These are phyloP conservation scores for Dinochytrium kinnereticum DNA, from an alignment of 371 early-diverging fungal genomes.

Conservation along the genomic window DNA sequence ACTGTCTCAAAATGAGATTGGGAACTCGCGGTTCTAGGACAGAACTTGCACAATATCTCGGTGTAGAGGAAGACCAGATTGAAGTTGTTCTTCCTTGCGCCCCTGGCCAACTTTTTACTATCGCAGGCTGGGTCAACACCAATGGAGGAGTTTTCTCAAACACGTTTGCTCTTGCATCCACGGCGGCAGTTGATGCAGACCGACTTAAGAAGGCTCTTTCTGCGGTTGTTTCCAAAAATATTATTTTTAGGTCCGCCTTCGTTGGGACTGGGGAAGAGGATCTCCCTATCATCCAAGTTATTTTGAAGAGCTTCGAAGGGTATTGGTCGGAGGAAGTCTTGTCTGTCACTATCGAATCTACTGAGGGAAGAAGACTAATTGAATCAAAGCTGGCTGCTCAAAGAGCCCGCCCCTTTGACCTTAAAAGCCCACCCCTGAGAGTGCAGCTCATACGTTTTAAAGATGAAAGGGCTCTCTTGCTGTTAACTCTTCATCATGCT, in stretches of 20 bases:
- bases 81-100: neutral
- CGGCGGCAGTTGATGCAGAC: neutral
- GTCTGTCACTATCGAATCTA: neutral
- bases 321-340: neutral
- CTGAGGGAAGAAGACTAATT: neutral
- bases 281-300: neutral
- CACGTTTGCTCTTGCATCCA: neutral
- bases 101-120: neutral
- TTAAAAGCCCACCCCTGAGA: neutral
- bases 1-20: neutral
- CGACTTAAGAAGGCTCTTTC: neutral
- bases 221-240: neutral
- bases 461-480: neutral
- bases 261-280: neutral
- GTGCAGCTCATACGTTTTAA: neutral
- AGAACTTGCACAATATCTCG: neutral
- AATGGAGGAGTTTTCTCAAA: neutral
- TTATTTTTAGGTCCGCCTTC: neutral
- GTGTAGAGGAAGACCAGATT: neutral
- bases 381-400: no score
- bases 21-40: neutral
- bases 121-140: neutral
- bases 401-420: no score
- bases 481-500: neutral
- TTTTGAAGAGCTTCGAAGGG: neutral